A percentile compares a stretch with the other conserved stretches of the same genome.
phyloP scores from a whole-genome alignment of 345 rosid genomes.

The Fremontodendron californicum region DNA sequence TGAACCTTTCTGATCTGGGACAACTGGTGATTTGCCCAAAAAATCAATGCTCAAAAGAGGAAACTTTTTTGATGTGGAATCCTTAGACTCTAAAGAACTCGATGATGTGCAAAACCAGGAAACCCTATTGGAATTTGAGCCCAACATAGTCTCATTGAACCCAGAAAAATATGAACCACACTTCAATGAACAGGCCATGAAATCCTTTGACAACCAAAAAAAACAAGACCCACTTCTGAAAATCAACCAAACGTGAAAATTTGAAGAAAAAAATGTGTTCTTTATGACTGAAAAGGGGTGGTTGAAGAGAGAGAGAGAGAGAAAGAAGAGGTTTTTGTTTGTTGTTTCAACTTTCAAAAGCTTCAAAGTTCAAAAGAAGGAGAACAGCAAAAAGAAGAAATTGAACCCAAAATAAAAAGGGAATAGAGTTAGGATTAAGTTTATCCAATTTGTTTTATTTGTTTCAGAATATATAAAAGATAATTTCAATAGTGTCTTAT shows the following conservation, averaged over 20 bases:
- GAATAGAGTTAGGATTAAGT: background rate
- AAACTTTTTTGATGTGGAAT: constrained; percentile 24
- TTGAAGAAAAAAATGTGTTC: background rate
- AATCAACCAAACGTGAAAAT: constrained; percentile 15
- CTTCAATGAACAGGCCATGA: background rate
- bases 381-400: background rate
- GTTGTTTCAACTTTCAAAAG: background rate
- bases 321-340: background rate
- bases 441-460: constrained; percentile 16
- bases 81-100: constrained; percentile 10
- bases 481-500: background rate
- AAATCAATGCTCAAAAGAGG: constrained; percentile 30
- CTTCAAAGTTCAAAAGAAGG: background rate
- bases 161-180: constrained; percentile 19
- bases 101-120: constrained; percentile 25
- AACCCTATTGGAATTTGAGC: constrained; percentile 20
- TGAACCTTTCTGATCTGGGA: constrained; percentile 28
- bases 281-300: background rate
- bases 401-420: background rate
- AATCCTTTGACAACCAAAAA: background rate
- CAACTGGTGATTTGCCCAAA: constrained; percentile 28
- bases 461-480: background rate
- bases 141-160: constrained; percentile 10
- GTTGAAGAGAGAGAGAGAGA: background rate
- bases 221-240: constrained; percentile 13